Evolutionary conservation across 306 rosid genomes (phyloP).

Genomic region (Cicer pinnatifidum): DNA sequence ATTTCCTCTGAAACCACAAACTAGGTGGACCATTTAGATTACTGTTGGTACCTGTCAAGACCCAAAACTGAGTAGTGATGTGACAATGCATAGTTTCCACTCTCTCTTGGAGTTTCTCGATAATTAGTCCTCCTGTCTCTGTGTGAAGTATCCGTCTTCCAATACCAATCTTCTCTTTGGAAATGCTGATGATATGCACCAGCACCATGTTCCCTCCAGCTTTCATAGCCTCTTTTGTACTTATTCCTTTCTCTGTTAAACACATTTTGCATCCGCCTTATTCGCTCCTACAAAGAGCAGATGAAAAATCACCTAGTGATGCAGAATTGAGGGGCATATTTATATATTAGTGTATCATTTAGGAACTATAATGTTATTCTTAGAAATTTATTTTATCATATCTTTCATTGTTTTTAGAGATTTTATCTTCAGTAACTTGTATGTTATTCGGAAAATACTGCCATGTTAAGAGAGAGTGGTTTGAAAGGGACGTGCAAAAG

Average conservation of each 20-base stretch:
- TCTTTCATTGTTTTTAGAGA: constrained; percentile 9
- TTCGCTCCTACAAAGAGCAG: constrained; percentile 71
- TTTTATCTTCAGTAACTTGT: neutral
- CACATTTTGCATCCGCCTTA: constrained; percentile 98
- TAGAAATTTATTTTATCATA: neutral
- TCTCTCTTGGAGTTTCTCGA: constrained; percentile 69
- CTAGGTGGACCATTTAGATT: constrained; percentile 25
- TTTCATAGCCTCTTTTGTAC: constrained; percentile 71
- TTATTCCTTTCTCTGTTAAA: constrained; percentile 96
- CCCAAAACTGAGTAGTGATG: constrained; percentile 97
- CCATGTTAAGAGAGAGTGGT: neutral
- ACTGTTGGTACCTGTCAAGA: constrained; percentile 78
- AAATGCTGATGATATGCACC: constrained; percentile 71
- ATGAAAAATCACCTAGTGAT: constrained; percentile 30
- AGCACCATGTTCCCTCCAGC: constrained; percentile 77
- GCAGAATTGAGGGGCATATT: neutral
- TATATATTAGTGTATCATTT: neutral
- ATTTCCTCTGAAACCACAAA: constrained; percentile 21
- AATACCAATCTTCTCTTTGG: constrained; percentile 98
- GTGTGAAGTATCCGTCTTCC: constrained; percentile 80
- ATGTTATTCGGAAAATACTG: constrained; percentile 1
- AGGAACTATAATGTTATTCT: constrained; percentile 11
- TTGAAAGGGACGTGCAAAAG: too few species aligned
- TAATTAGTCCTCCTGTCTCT: constrained; percentile 65
- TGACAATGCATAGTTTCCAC: constrained; percentile 66